Base-by-base conservation (phyloP, 163 green algal genomes). In the Chlamydomonas reinhardtii region DNA sequence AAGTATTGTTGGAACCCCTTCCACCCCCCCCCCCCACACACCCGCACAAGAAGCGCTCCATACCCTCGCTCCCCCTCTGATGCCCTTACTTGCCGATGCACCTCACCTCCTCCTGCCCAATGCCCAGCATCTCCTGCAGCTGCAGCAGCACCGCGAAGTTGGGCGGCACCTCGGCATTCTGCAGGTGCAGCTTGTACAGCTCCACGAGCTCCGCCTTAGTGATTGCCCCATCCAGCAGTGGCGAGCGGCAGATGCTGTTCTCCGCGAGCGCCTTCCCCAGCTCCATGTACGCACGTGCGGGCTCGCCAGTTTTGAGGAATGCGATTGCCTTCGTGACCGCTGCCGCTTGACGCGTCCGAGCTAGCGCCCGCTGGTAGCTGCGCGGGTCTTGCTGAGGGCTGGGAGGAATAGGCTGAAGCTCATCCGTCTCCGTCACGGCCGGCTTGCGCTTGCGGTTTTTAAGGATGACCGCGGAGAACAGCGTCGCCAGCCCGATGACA, bases 201-300 rank as follows among this genome's bases (percentile, higher is more conserved):
- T 87, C 83, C 61, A 91, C 74, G 39, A 94, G 77, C 80, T 97
- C 91, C 82, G 72, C 85, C 85, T 84, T 87, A 3, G 64, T 91
- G 79, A 93, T 87, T 34, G 90, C 88, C 8, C 75, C 89, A 70
- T 89, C 88, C 4, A 96, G 77, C 31, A 97, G 83, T 27, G 94
- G 92, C 0, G 88, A 92, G 16, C 94, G 91, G 86, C 92, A 96
- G 17, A 96, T 81, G 62, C 81, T 85, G 81, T 97, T 97, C 69
- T 95, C 92, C 20, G 94, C 74, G 65, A 97, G 86, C 2, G 94
- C 94, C 1, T 91, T 89, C 27, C 92, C 79, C 31, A 97, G 89
- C 90, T 97, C 95, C 69, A 97, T 92, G 65, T 96, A 94, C 3
- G 94, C 94, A 39, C 94, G 96, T 84, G 89, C 87, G 25, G 85